A percentile compares a stretch with the other conserved stretches of the same genome.
Conservation (phyloP, 2,329 filamentous ascomycete species). For the Fusarium sacchari region DNA sequence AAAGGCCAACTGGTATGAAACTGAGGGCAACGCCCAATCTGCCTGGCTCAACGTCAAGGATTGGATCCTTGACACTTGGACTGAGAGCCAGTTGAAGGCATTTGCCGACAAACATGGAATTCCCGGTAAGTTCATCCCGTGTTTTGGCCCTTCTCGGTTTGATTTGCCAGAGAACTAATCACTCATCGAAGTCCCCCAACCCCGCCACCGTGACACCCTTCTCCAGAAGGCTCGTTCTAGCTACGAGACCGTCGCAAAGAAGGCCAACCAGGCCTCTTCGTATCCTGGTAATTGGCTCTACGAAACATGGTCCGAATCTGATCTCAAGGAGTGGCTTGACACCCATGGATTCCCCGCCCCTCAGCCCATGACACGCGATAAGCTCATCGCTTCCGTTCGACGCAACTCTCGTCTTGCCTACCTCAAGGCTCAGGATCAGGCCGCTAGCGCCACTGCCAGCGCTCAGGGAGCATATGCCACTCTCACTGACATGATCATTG, state of each 20-base stretch:
- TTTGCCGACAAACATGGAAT: slow-evolving; percentile 92
- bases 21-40: slow-evolving; percentile 78
- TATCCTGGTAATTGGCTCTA: slow-evolving; percentile 98
- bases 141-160: too few relatives aligned
- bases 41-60: slow-evolving; percentile 79
- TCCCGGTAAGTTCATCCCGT: slow-evolving; percentile 61
- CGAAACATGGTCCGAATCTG: slow-evolving; percentile 88
- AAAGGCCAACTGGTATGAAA: slow-evolving; percentile 79
- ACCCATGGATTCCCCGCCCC: slow-evolving; percentile 86
- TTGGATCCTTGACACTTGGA: slow-evolving; percentile 97
- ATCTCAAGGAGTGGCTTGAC: slow-evolving; percentile 93
- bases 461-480: slow-evolving; percentile 77
- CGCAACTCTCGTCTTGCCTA: slow-evolving; percentile 88
- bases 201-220: slow-evolving; percentile 84
- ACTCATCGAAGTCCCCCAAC: slow-evolving; percentile 73
- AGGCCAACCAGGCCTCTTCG: slow-evolving; percentile 76
- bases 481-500: slow-evolving; percentile 84
- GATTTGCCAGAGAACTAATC: not conserved
- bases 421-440: slow-evolving; percentile 70
- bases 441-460: slow-evolving; percentile 69
- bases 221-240: slow-evolving; percentile 81
- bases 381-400: slow-evolving; percentile 86
- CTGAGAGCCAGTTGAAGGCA: slow-evolving; percentile 90
- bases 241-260: slow-evolving; percentile 82
- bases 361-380: slow-evolving; percentile 85